Evolutionary conservation across 2,329 filamentous ascomycete species (phyloP), one percentile per base, ranked within the genome.

Genomic region (Colletotrichum melonis): DNA sequence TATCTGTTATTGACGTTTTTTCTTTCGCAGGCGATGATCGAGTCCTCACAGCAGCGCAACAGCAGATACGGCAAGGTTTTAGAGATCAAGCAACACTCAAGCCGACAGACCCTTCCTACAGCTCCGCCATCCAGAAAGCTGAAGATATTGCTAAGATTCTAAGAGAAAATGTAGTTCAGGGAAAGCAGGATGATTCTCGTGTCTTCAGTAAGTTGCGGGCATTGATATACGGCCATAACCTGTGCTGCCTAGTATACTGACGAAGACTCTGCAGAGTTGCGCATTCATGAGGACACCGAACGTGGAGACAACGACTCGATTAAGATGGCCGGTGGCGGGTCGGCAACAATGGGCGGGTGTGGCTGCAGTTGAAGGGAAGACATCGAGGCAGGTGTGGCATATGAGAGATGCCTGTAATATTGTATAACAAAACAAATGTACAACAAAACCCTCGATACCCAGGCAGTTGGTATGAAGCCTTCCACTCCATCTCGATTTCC

Each of bases 251-350:
- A 35, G 4, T 12, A 11, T 67, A 30, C 56, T 74, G 32, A 74
- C 26, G 14, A 26, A 30, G 12, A 19, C 12, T 3, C 26, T 52
- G 42, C 77, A 98, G 95, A 93, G 80, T 85, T 98, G 70, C 89
- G 92, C 64, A 98, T 99, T 83, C 97, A 98, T 82, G 90, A 97
- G 74, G 86, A 97, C 76, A 99, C 93, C 35, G 96, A 99, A 83
- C 89, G 94, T 76, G 95, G 97, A 67, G 94, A 98, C 84, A 99
- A 99, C 80, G 95, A 98, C 78, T 94, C 92, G 42, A 91, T 98
- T 78, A 97, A 95, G 83, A 86, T 91, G 64, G 88, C 88, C 2
- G 86, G 84, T 38, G 58, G 68, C 14, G 46, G 38, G 73, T 81
- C 74, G 1, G 80, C 79, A 52, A 72, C 71, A n/a, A 60, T 74